A percentile compares a stretch with the other conserved stretches of the same genome.
Conservation (phyloP, 2,329 filamentous ascomycete genomes). For the Xylariaceae sp. region DNA sequence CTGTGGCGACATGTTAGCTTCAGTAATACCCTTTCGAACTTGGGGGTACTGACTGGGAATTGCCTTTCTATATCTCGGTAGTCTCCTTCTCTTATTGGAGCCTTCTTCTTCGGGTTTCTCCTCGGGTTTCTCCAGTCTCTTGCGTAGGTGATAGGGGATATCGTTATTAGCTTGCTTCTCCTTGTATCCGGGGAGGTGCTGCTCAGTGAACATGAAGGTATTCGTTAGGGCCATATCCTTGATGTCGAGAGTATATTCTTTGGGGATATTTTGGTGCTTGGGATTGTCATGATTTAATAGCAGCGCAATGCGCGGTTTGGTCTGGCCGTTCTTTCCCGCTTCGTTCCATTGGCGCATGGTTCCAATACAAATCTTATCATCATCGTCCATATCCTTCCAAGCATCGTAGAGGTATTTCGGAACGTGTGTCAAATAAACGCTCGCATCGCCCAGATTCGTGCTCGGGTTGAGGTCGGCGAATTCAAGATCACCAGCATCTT, state of each 20-base stretch:
- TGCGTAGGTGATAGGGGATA: constrained; percentile 51
- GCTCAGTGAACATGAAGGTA: constrained; percentile 89
- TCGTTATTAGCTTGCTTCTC: constrained; percentile 53
- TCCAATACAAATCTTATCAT: constrained; percentile 77
- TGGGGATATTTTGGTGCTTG: constrained; percentile 72
- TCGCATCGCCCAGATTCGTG: constrained; percentile 35
- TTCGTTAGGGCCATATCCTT: constrained; percentile 65
- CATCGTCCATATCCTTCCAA: constrained; percentile 72
- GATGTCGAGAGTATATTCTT: constrained; percentile 80
- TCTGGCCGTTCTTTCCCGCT: constrained; percentile 39
- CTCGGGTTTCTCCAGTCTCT: constrained; percentile 38
- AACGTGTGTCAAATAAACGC: constrained; percentile 69
- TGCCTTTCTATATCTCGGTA: constrained; percentile 64
- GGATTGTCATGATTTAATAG: constrained; percentile 61
- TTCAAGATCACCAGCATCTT: constrained; percentile 53
- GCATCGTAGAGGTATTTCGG: constrained; percentile 77
- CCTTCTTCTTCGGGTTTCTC: constrained; percentile 44
- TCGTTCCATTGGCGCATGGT: constrained; percentile 61
- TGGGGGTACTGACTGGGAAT: constrained; percentile 62
- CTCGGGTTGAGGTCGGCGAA: constrained; percentile 45
- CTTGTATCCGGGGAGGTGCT: constrained; percentile 78
- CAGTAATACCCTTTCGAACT: background rate
- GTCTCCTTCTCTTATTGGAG: constrained; percentile 38
- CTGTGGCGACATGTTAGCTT: constrained; percentile 34
- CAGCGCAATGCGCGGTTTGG: constrained; percentile 52